Base-by-base conservation (phyloP, 2,329 filamentous ascomycete species). In the Colletotrichum ledebouriae region DNA sequence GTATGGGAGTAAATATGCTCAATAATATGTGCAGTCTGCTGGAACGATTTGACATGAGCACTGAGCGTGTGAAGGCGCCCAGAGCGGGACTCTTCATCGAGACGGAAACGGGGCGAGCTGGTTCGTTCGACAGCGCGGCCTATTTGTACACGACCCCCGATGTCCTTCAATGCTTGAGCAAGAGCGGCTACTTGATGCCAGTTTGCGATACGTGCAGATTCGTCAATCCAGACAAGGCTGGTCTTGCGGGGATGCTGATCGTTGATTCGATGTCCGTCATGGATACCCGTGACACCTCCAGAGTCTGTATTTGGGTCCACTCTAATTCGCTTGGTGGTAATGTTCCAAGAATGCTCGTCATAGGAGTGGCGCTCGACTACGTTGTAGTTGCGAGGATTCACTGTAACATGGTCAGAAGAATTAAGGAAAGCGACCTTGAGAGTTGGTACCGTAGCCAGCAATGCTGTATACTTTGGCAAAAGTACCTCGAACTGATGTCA, bases 401-500 rank as follows among this genome's bases (percentile, higher is more conserved):
- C 67, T 69, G 15, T 12, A n/a, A 22, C 25, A 10, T 12, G 41
- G 47, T 69, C 34, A 69, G 63, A 49, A 10, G 29, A 29, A 22
- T 10, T 55, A 9, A 29, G 13, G 17, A 22, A 15, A 17, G 47
- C 20, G 25, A 22, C 12, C 17, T 56, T 17, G 20, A 17, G n/a
- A 17, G 10, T 25, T 39, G 50, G 33, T 42, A 67, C 67, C 67
- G 47, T 61, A 69, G 44, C 67, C 67, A 57, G 58, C 50, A 62
- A 69, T 63, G 46, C 58, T 66, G 52, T 56, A 69, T 22, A 69
- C 62, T 44, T 67, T 69, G 42, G 29, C 61, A n/a, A 69, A 63
- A 15, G 67, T 58, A 56, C 67, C 67, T 22, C 63, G 50, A 29
- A 69, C 67, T 58, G 67, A 69, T 55, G 67, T 69, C 67, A 69